Percentiles rank a stretch among this genome's conserved stretches.
Conservation (phyloP, 2,329 filamentous ascomycete genomes). For the Sporothrix sp. region DNA sequence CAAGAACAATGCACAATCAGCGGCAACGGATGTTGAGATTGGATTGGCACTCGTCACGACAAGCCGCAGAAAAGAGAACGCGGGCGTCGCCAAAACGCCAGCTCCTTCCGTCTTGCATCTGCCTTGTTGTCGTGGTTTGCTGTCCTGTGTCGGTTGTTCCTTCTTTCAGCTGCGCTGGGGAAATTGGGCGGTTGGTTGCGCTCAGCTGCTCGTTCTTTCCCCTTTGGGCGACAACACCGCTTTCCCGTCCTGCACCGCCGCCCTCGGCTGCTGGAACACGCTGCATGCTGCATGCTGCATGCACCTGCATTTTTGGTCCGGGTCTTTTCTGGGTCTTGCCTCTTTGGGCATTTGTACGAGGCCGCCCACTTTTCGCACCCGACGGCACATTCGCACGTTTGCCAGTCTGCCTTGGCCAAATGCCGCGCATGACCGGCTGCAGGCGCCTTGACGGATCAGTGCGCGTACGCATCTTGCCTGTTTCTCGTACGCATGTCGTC, state of each 20-base stretch:
- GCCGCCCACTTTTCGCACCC: not conserved
- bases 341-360: not conserved
- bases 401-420: constrained; percentile 13
- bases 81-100: not conserved
- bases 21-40: no score
- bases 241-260: no score
- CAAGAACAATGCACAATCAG: no score
- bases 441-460: no score
- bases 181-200: not conserved
- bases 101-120: not conserved
- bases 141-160: not conserved
- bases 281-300: not conserved
- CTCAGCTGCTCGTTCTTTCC: constrained; percentile 7
- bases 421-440: constrained; percentile 7
- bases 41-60: not conserved
- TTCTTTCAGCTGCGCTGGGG: constrained; percentile 4
- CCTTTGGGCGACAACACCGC: not conserved
- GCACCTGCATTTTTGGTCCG: not conserved
- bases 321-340: not conserved
- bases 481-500: not conserved
- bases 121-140: not conserved
- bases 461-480: no score
- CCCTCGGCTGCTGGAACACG: constrained; percentile 12
- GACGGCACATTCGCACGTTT: not conserved
- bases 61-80: not conserved